Evolutionary conservation across 441 rosid species (phyloP).

Genomic region (Populus trichocarpa): DNA sequence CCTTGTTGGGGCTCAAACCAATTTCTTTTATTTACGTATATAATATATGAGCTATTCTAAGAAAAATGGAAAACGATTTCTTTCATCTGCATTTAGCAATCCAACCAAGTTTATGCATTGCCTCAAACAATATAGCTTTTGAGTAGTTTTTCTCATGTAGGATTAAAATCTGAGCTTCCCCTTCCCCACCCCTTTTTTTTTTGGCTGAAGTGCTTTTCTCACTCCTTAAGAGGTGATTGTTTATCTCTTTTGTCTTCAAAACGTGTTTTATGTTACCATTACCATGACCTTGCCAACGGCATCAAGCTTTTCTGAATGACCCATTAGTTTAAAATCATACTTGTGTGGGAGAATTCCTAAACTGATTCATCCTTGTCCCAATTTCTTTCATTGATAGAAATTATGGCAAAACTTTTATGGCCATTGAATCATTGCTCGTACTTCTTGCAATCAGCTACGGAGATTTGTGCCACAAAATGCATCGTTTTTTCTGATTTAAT

Average conservation of each 20-base stretch:
- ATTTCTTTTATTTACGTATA: not conserved
- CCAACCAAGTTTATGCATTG: not conserved
- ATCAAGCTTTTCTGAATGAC: not conserved
- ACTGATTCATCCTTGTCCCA: not conserved
- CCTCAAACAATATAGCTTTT: not conserved
- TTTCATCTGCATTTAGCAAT: not conserved
- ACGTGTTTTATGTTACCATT: not conserved
- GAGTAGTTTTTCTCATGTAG: not conserved
- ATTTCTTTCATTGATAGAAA: not conserved
- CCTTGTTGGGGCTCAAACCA: not conserved
- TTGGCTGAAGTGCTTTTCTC: not conserved
- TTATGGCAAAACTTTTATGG: slow-evolving; percentile 25
- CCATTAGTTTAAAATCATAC: not conserved
- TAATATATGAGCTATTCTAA: not conserved
- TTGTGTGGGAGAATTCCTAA: not conserved
- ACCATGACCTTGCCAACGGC: not conserved
- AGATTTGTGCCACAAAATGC: slow-evolving; percentile 77
- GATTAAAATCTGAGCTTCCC: not conserved
- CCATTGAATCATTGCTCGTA: slow-evolving; percentile 68
- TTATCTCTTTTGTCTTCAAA: not conserved
- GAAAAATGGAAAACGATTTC: not conserved
- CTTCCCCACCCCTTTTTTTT: not conserved
- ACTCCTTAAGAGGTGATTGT: not conserved
- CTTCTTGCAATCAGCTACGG: slow-evolving; percentile 74
- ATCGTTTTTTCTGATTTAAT: slow-evolving; percentile 61